Evolutionary conservation across 1,284 basidiomycete species (phyloP).

Genomic region (Hemileia vastatrix): DNA sequence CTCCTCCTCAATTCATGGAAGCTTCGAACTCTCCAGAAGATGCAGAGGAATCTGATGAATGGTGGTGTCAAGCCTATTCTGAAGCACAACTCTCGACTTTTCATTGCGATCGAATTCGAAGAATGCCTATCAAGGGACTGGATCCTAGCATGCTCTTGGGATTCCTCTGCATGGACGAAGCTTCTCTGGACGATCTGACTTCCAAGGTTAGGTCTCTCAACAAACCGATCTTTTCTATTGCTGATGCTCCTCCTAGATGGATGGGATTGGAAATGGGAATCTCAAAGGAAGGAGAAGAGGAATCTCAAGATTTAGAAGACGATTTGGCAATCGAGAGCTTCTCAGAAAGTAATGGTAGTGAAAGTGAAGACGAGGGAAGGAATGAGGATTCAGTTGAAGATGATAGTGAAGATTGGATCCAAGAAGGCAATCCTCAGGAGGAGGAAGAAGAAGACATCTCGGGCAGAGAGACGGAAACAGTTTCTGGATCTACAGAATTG

Average conservation of each 20-base stretch:
- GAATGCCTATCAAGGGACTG: slow-evolving; percentile 80
- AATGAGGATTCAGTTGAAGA: neutral
- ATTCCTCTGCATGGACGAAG: slow-evolving; percentile 71
- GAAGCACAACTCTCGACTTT: slow-evolving; percentile 67
- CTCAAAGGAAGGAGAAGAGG: slow-evolving; percentile 29
- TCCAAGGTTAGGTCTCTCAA: slow-evolving; percentile 47
- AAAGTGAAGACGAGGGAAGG: neutral
- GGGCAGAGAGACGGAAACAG: neutral
- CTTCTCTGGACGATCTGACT: slow-evolving; percentile 73
- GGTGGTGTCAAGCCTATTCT: slow-evolving; percentile 58
- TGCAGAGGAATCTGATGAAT: slow-evolving; percentile 45
- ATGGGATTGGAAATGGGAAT: slow-evolving; percentile 21
- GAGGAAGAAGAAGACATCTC: neutral
- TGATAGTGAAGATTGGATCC: neutral
- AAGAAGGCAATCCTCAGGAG: neutral
- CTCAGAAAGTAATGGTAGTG: neutral
- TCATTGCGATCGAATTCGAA: slow-evolving; percentile 84
- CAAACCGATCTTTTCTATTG: slow-evolving; percentile 35
- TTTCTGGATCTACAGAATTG: neutral
- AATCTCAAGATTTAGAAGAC: slow-evolving; percentile 27
- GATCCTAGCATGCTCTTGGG: slow-evolving; percentile 96
- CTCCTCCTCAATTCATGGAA: neutral
- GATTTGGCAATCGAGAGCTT: slow-evolving; percentile 27
- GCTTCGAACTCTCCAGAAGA: neutral
- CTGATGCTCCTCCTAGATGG: slow-evolving; percentile 32